phyloP scores from a whole-genome alignment of 768 basidiomycete species.

The Inosperma sp. region DNA sequence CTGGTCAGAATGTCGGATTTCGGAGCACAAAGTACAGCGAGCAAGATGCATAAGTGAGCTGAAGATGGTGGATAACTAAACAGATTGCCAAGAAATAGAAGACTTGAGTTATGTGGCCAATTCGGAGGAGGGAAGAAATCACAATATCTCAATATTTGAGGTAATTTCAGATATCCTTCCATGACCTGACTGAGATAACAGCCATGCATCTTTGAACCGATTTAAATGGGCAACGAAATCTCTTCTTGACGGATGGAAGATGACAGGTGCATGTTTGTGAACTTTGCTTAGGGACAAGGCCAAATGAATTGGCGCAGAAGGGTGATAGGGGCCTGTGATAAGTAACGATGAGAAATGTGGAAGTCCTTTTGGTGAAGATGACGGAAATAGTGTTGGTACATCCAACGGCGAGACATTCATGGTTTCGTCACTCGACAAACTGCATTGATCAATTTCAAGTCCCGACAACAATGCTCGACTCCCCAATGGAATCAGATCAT shows the following conservation, averaged over 20 bases:
- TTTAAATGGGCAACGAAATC: conserved; percentile 38
- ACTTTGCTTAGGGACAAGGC: conserved; percentile 44
- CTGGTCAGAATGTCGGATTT: conserved; percentile 18
- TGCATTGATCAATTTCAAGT: too few species aligned
- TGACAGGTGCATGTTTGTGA: conserved; percentile 34
- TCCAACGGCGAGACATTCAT: too few species aligned
- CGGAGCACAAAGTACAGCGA: conserved; percentile 45
- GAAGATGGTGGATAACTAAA: conserved; percentile 56
- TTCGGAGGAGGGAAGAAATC: conserved; percentile 24
- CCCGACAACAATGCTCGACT: too few species aligned
- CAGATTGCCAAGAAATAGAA: too few species aligned
- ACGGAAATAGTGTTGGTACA: conserved; percentile 39
- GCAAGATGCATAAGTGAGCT: conserved; percentile 48
- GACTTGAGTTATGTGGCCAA: too few species aligned
- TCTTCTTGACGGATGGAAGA: conserved; percentile 51
- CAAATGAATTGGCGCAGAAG: conserved; percentile 68
- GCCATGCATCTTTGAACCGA: conserved; percentile 52
- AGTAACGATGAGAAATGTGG: conserved; percentile 57
- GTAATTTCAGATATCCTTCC: conserved; percentile 36
- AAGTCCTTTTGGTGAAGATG: conserved; percentile 38
- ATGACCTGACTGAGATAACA: conserved; percentile 38
- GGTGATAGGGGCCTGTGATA: conserved; percentile 56
- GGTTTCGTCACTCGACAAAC: too few species aligned
- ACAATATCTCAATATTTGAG: conserved; percentile 54
- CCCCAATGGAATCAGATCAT: too few species aligned